phyloP scores from a whole-genome alignment of 192 early-diverging fungal species.

The Dissophora globulifera region DNA sequence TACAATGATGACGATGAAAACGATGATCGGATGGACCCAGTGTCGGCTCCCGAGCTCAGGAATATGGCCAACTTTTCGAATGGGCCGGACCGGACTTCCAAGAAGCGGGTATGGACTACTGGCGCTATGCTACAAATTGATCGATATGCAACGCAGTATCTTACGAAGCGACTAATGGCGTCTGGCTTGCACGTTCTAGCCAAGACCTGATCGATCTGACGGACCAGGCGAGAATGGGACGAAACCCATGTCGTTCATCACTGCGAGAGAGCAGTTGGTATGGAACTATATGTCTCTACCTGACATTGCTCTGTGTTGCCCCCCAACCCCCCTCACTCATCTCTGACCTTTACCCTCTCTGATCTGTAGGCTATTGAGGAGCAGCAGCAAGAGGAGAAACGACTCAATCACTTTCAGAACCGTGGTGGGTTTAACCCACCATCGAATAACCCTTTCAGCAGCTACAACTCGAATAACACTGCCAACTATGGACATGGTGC shows the following conservation, averaged over 20 bases:
- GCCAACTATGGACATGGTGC: slow-evolving; percentile 1
- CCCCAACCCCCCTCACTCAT: too few relatives aligned
- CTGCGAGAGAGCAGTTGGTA: slow-evolving; percentile 42
- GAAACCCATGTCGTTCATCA: slow-evolving; percentile 17
- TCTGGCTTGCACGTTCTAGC: too few relatives aligned
- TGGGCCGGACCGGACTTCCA: slow-evolving; percentile 21
- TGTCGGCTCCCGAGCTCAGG: neutral
- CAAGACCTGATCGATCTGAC: slow-evolving; percentile 11
- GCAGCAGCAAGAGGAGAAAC: slow-evolving; percentile 28
- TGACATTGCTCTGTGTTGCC: too few relatives aligned
- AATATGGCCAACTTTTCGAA: slow-evolving; percentile 5
- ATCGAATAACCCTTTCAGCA: neutral
- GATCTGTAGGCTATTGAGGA: slow-evolving; percentile 33
- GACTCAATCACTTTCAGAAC: slow-evolving; percentile 19
- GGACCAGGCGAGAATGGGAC: neutral
- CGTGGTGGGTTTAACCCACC: slow-evolving; percentile 22
- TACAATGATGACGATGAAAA: slow-evolving; percentile 29
- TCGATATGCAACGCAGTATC: too few relatives aligned
- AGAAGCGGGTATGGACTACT: slow-evolving; percentile 29
- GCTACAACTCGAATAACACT: neutral
- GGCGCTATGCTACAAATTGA: too few relatives aligned
- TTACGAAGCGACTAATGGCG: too few relatives aligned
- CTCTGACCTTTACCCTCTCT: neutral
- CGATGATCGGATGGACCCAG: slow-evolving; percentile 9
- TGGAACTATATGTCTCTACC: too few relatives aligned